Conservation (phyloP, 2,329 filamentous ascomycete genomes). For the Fusarium coicis region DNA sequence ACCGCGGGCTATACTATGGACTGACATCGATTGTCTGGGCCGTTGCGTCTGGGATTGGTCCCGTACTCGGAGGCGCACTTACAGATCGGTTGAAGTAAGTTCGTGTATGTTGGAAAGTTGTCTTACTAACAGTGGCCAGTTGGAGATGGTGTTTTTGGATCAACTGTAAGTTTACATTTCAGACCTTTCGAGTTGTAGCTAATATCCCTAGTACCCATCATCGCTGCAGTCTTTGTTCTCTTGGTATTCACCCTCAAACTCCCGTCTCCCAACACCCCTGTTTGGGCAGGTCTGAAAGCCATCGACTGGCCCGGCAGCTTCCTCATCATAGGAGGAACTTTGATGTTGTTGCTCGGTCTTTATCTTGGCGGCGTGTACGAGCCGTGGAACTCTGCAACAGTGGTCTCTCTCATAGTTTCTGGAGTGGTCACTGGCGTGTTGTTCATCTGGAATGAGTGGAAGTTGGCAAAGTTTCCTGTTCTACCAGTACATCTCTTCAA, state of each 20-base stretch:
- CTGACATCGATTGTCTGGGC: slow-evolving; percentile 76
- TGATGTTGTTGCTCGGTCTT: slow-evolving; percentile 77
- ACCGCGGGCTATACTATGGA: slow-evolving; percentile 64
- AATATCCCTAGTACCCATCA: slow-evolving; percentile 54
- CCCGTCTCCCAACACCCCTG: slow-evolving; percentile 72
- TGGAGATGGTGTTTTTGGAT: slow-evolving; percentile 64
- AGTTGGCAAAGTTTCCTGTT: slow-evolving; percentile 72
- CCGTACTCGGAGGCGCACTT: slow-evolving; percentile 72
- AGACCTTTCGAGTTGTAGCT: not conserved
- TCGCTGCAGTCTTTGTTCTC: slow-evolving; percentile 66
- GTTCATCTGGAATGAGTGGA: slow-evolving; percentile 71
- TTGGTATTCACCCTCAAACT: slow-evolving; percentile 72
- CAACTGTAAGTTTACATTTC: slow-evolving; percentile 53
- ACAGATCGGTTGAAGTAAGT: slow-evolving; percentile 66
- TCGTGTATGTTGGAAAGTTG: fast-evolving
- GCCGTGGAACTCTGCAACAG: slow-evolving; percentile 70
- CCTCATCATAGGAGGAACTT: slow-evolving; percentile 69
- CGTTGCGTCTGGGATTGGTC: slow-evolving; percentile 72
- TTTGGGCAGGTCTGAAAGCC: slow-evolving; percentile 69
- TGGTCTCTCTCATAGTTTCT: slow-evolving; percentile 72
- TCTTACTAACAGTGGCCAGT: slow-evolving; percentile 8
- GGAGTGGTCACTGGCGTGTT: slow-evolving; percentile 60
- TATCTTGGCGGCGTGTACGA: slow-evolving; percentile 73
- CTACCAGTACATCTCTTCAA: slow-evolving; percentile 73
- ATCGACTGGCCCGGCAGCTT: slow-evolving; percentile 71